Base-by-base conservation (phyloP, 2,329 filamentous ascomycete species). In the Apiospora saccharicola region DNA sequence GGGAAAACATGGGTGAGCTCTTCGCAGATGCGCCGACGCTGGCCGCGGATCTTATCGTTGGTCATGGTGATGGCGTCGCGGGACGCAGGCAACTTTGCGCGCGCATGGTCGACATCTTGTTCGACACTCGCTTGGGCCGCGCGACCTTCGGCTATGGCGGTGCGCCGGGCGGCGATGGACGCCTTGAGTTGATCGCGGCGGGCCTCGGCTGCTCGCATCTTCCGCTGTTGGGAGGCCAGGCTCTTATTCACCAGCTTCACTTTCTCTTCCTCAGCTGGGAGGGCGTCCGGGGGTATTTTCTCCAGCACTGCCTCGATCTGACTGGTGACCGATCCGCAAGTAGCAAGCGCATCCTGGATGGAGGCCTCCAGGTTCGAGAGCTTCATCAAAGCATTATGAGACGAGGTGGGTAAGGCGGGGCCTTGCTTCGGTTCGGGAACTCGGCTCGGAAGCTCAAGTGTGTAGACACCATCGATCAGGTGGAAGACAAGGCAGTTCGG, bases 301-400 rank as follows among this genome's bases (percentile, higher is more conserved):
- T 83, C 80, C 5, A 91, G 80, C 0, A 91, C 82, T 0, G 85
- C 80, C 75, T 93, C 93, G 75, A 98, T 97, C 75, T 98, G 94
- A n/a, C 87, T 83, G 68, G 94, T 90, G 12, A 98, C 86, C 70
- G 88, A 87, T 73, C 93, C 90, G 19, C 93, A 90, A 0, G 94
- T 97, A 1, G 91, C 89, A 13, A 98, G 84, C 1, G 95, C 95
- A 81, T 98, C 96, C 79, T 97, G 94, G 34, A 98, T 94, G 71
- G 95, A 97, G 79, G 93, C 94, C 74, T 98, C 94, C 22, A 98
- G 87, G 72, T 95, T 98, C 7, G 94, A 92, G 14, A 98, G 86
- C 73, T 93, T 92, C 91, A 98, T 96, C 26, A 98, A 86, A 1
- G 93, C 90, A 78, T 94, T 95, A 81, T 97, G 98, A 0, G 95